Base-by-base conservation (phyloP, 148 eudicot species). In the Suaeda aralocaspica region DNA sequence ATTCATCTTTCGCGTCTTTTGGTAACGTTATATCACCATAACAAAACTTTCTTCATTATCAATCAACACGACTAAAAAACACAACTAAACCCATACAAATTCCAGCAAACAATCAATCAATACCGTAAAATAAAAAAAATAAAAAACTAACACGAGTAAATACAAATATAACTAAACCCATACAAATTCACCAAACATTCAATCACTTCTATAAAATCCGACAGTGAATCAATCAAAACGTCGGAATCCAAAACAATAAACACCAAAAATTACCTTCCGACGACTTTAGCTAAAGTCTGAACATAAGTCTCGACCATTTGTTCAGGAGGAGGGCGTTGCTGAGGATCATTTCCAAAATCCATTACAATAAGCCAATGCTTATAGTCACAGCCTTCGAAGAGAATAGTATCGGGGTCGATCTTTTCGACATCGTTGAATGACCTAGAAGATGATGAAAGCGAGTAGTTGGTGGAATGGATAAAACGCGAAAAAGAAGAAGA, bases 351-450 rank as follows among this genome's bases (percentile, higher is more conserved):
- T 15, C 82, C 80, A 33, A 92, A 92, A 59, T 92, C 94, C 94
- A 92, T 82, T 29, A 84, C 87, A n/a, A 92, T 88, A 9, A 92
- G 83, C 94, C 94, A 92, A 68, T 92, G 98, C 76, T 88, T 93
- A 60, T 90, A 92, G 64, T 92, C 98, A 59, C 98, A 92, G 0
- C 98, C 98, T 69, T 90, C 98, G 64, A 93, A 93, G 5, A 93
- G 79, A 18, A 90, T 80, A 9, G 90, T 79, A 61, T 93, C 89
- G 0, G 88, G 86, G 21, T 84, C 88, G 2, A 93, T 84, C 25
- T 90, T 84, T 2, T 76, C 80, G n/a, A 69, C 73, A 29, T 67
- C 68, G 36, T 76, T 71, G 68, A 61, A 53, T 2, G 74, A 52
- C 30, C 83, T 72, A 6, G 76, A 64, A 6, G 76, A 64, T 51